These are phyloP conservation scores for Bipolaris cookei DNA, from an alignment of 2,329 filamentous ascomycete genomes.

Conservation along the genomic window DNA sequence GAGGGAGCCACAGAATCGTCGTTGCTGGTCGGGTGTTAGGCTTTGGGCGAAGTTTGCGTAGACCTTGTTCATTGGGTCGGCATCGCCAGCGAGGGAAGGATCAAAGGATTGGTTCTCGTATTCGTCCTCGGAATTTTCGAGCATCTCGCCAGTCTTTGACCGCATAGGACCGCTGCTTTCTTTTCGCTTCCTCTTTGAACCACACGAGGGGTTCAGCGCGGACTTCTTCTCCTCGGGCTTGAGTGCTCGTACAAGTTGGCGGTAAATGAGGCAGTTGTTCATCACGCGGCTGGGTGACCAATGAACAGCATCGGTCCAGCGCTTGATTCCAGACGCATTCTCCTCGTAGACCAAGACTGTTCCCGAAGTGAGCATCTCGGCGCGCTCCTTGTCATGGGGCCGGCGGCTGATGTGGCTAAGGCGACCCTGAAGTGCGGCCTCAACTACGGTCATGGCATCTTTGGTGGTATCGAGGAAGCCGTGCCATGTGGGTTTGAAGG, in stretches of 20 bases:
- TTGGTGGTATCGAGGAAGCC: constrained; percentile 72
- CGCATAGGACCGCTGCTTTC: constrained; percentile 36
- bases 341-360: constrained; percentile 93
- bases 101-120: constrained; percentile 41
- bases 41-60: constrained; percentile 50
- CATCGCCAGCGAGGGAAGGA: constrained; percentile 26
- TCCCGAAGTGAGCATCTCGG: constrained; percentile 78
- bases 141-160: constrained; percentile 39
- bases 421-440: constrained; percentile 74
- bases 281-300: constrained; percentile 91
- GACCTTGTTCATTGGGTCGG: constrained; percentile 39
- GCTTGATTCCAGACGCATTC: constrained; percentile 86
- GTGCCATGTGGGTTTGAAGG: constrained; percentile 68
- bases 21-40: constrained; percentile 57
- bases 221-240: constrained; percentile 49
- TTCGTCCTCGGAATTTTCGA: constrained; percentile 42
- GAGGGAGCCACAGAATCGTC: constrained; percentile 77
- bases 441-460: constrained; percentile 81
- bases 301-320: constrained; percentile 89
- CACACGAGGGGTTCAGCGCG: constrained; percentile 45
- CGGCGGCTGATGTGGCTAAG: constrained; percentile 79
- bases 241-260: constrained; percentile 64
- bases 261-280: constrained; percentile 84
- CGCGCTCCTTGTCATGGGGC: constrained; percentile 83
- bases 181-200: constrained; percentile 48